A percentile compares a stretch with the other conserved stretches of the same genome.
Conservation (phyloP, 345 rosid species). For the Dimocarpus longan region DNA sequence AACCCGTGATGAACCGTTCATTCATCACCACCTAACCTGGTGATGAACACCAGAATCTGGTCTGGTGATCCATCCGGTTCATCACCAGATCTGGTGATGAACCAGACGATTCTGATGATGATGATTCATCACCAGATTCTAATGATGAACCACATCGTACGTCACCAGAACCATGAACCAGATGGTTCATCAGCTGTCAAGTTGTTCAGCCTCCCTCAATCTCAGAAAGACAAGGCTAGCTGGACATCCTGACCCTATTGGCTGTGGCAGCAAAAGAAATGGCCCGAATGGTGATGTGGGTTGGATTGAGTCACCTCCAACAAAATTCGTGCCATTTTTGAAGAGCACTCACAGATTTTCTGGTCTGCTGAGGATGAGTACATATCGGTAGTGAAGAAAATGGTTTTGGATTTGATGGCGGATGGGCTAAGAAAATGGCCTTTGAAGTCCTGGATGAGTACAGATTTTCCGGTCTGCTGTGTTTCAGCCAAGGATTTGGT, state of each 20-base stretch:
- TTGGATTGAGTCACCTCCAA: conserved; percentile 36
- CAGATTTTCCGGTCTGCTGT: too few relatives aligned
- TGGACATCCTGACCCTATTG: conserved; percentile 46
- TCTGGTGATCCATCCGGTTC: too few relatives aligned
- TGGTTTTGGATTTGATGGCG: conserved; percentile 57
- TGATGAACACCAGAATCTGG: too few relatives aligned
- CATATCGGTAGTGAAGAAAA: conserved; percentile 39
- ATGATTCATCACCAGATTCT: too few relatives aligned
- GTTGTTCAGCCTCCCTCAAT: conserved; percentile 39
- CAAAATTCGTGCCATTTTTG: conserved; percentile 20
- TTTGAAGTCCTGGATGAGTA: too few relatives aligned
- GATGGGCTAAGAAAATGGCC: conserved; percentile 39
- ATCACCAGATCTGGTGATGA: too few relatives aligned
- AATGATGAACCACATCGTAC: too few relatives aligned
- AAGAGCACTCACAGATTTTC: conserved; percentile 27
- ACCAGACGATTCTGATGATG: too few relatives aligned
- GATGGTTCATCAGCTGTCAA: conserved; percentile 17
- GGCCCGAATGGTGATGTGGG: conserved; percentile 58
- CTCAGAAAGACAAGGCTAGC: conserved; percentile 41
- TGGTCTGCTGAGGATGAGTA: conserved; percentile 49
- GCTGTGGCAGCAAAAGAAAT: conserved; percentile 53
- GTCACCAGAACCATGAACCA: too few relatives aligned
- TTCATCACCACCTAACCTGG: too few relatives aligned
- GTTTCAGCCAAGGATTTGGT: too few relatives aligned
- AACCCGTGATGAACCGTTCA: too few relatives aligned